These are phyloP conservation scores for Plasmodium adleri DNA, from an alignment of 169 alveolate genomes.

Conservation along the genomic window DNA sequence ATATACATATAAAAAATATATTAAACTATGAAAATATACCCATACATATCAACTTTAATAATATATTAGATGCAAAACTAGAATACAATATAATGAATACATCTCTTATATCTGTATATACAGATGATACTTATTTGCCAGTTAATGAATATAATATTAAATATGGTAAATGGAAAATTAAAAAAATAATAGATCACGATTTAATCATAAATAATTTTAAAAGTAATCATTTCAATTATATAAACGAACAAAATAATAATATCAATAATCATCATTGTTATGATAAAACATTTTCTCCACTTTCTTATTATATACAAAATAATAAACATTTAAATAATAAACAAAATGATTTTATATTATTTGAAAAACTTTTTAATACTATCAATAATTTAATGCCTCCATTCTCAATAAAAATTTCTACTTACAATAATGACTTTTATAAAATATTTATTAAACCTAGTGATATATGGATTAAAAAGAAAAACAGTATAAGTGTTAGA, in stretches of 20 bases:
- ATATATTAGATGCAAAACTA: slow-evolving; percentile 54
- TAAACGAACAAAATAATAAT: not conserved
- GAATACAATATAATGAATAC: slow-evolving; percentile 36
- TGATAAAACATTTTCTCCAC: not conserved
- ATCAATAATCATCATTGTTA: not conserved
- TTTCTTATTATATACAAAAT: not conserved
- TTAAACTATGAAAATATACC: slow-evolving; percentile 60
- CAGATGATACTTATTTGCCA: slow-evolving; percentile 64
- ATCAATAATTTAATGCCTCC: slow-evolving; percentile 71
- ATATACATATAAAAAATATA: slow-evolving; percentile 67
- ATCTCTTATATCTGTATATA: slow-evolving; percentile 68
- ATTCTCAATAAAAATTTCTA: slow-evolving; percentile 48
- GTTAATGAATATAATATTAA: slow-evolving; percentile 51
- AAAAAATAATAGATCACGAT: slow-evolving; percentile 5
- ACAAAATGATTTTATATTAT: slow-evolving; percentile 37
- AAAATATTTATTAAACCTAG: slow-evolving; percentile 50
- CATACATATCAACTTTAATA: slow-evolving; percentile 26
- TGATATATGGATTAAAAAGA: slow-evolving; percentile 73
- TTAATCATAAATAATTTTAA: not conserved
- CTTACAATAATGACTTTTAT: slow-evolving; percentile 44
- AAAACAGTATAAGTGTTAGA: slow-evolving; percentile 62
- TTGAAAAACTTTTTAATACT: slow-evolving; percentile 48
- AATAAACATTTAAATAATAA: slow-evolving; percentile 10
- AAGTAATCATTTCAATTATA: not conserved
- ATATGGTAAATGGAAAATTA: slow-evolving; percentile 71